These are phyloP conservation scores for Komagataella ulmi DNA, from an alignment of 805 yeast species.

Conservation along the genomic window DNA sequence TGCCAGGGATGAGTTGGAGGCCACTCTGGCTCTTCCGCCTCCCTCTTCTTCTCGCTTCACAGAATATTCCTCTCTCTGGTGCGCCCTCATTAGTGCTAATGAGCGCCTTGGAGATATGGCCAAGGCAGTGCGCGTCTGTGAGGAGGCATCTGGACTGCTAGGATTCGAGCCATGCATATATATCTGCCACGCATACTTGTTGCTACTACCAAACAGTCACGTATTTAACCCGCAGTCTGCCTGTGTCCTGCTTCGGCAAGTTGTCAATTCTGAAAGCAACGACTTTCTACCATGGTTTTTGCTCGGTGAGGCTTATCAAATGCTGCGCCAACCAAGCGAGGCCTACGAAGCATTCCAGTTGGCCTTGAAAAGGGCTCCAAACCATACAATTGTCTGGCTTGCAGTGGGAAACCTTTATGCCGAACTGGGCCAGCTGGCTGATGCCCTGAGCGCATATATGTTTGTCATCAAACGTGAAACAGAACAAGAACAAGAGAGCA, in stretches of 20 bases:
- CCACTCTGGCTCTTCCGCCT: conserved; percentile 36
- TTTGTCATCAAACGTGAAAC: conserved; percentile 44
- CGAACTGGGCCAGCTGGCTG: conserved; percentile 45
- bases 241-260: conserved; percentile 20
- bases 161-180: conserved; percentile 31
- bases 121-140: conserved; percentile 37
- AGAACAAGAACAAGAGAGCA: conserved; percentile 27
- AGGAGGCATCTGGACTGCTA: conserved; percentile 28
- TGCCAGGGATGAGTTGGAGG: conserved; percentile 35
- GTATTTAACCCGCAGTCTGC: conserved; percentile 22
- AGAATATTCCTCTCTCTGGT: conserved; percentile 38
- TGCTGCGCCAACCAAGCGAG: conserved; percentile 29
- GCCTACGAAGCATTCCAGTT: conserved; percentile 45
- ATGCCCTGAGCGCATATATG: conserved; percentile 54
- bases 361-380: conserved; percentile 37
- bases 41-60: conserved; percentile 29
- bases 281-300: conserved; percentile 50
- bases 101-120: conserved; percentile 36
- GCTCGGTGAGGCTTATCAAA: conserved; percentile 37
- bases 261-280: conserved; percentile 18
- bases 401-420: conserved; percentile 51
- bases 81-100: conserved; percentile 35
- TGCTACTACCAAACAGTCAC: conserved; percentile 21
- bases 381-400: conserved; percentile 51
- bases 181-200: conserved; percentile 34